Evolutionary conservation across 306 rosid genomes (phyloP), one percentile per base, ranked within the genome.

Genomic region (peach (Prunus persica)): DNA sequence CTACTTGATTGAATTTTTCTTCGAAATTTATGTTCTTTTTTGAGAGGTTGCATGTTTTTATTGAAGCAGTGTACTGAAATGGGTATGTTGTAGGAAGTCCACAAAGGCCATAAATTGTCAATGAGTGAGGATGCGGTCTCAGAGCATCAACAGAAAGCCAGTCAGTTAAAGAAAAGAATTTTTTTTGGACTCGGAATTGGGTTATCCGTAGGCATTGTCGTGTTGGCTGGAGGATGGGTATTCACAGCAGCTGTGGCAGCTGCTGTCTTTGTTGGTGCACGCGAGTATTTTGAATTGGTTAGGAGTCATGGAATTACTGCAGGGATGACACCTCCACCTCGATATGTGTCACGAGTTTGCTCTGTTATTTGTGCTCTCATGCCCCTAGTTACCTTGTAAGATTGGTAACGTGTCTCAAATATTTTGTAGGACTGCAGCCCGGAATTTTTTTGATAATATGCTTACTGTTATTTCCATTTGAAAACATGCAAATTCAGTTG

Each of bases 311-410:
- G 99, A 82, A 89, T 95, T 63, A 78, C 97, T 46, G 92, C 71
- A 43, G 97, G 99, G 86, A 95, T 95, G 97, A 88, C 97, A 47
- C 97, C 97, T 56, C 99, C 99, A 73, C 99, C 99, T n/a, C 92
- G 85, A 65, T 91, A 85, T 3, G 96, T 95, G 38, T 95, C 99
- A 34, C 90, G 85, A 74, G 93, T 82, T 73, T 95, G 97, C 87
- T 95, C 96, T 18, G 83, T 95, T 73, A 88, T 89, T 69, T 90
- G 97, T 88, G 91, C 99, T 81, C 74, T 90, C 75, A 82, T 95
- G 97, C 99, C 97, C 67, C 43, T 95, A 57, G 78, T 72, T 77
- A 88, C 91, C 86, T 82, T 92, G 97, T 92, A 92, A 83, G 99
- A 83, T 82, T 72, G 66, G 66, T 73, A 27, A 34, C 14, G 34